Evolutionary conservation across 345 rosid species (phyloP), one percentile per base, ranked within the genome.

Genomic region (Ceriops zippeliana): DNA sequence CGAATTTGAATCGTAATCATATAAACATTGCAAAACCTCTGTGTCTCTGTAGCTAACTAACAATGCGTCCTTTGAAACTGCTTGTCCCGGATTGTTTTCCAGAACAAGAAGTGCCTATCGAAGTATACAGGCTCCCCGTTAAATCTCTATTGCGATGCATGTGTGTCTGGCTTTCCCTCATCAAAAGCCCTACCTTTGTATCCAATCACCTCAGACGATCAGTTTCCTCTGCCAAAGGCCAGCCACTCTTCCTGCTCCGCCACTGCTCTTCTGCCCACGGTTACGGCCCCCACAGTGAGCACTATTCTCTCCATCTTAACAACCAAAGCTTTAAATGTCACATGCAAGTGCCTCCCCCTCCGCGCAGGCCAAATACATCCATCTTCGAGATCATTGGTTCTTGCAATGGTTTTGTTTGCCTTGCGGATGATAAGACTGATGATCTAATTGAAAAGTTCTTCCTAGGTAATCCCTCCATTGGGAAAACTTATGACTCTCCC

Each of bases 241-340:
- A 28, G 3, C 30, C 30, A 28, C 54, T 51, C 54, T 51, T 51
- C 54, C 54, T 51, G 1, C 21, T 51, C 54, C 21, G 21, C 54
- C 21, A 5, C 21, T 51, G 21, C 54, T 51, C 54, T 51, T 51
- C 53, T 3, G 3, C 3, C 52, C 17, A 47, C 1, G 54, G n/a
- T 20, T 2, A 7, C 5, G 19, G 17, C 56, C 54, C 1, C 20
- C 2, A 6, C 31, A 5, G 24, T 24, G 35, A 58, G 16, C 34
- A 7, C 65, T 62, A 15, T 51, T 31, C 51, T 62, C 65, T 62
- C 65, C 65, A 38, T 62, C 8, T 20, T 37, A 42, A 62, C 46
- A 7, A 26, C 51, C 49, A 16, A 20, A 20, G 15, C 7, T 37
- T 37, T 37, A 34, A 17, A 6, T 42, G 1, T 24, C 34, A 35